Evolutionary conservation across 345 rosid genomes (phyloP).

Genomic region (Eucalyptus curtisii): DNA sequence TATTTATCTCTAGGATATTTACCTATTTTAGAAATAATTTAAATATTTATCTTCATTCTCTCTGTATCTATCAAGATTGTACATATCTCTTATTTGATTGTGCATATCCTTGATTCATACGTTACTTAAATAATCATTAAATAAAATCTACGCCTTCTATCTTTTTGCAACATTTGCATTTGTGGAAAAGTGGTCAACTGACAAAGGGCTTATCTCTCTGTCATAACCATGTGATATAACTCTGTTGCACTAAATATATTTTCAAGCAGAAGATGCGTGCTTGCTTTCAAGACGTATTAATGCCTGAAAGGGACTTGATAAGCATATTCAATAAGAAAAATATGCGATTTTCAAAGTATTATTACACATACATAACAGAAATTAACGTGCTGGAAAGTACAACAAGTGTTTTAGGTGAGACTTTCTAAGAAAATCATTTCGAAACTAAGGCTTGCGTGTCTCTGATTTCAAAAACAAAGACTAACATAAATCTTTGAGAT

Average conservation of each 20-base stretch:
- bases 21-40: background rate
- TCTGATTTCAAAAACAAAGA: background rate
- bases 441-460: background rate
- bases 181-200: background rate
- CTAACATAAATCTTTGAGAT: background rate
- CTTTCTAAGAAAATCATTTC: background rate
- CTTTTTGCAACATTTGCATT: background rate
- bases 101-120: background rate
- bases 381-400: background rate
- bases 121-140: background rate
- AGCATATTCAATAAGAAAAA: background rate
- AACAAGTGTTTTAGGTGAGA: background rate
- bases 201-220: background rate
- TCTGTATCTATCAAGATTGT: background rate
- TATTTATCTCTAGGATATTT: background rate
- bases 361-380: background rate
- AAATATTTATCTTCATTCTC: background rate
- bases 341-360: background rate
- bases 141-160: background rate
- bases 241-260: background rate
- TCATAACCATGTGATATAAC: accelerated
- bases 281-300: background rate
- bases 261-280: background rate
- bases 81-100: background rate
- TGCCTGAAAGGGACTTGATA: background rate